These are phyloP conservation scores for Pseudocercospora fuligena DNA, from an alignment of 2,329 filamentous ascomycete genomes.

Conservation along the genomic window DNA sequence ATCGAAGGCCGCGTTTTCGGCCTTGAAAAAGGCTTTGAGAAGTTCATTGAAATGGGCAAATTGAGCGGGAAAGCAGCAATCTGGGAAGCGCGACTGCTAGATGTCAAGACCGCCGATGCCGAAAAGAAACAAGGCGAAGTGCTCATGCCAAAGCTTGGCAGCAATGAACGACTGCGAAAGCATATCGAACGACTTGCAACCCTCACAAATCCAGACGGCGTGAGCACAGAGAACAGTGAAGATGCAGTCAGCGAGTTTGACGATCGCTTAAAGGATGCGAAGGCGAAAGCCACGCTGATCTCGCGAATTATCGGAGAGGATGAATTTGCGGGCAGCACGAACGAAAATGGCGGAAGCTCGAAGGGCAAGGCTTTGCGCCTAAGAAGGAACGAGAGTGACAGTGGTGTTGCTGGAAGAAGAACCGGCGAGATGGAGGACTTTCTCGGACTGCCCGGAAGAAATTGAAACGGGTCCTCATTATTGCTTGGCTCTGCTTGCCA, in stretches of 20 bases:
- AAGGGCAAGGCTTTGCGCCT: conserved; percentile 28
- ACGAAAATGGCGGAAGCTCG: conserved; percentile 6
- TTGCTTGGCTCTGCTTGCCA: neutral
- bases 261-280: conserved; percentile 80
- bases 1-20: conserved; percentile 90
- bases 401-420: conserved; percentile 29
- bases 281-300: conserved; percentile 83
- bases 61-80: conserved; percentile 78
- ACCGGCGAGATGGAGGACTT: conserved; percentile 48
- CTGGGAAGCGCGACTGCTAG: conserved; percentile 74
- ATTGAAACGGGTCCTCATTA: neutral
- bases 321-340: conserved; percentile 13
- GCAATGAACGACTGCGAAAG: conserved; percentile 71
- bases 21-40: conserved; percentile 90
- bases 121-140: neutral
- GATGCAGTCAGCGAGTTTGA: conserved; percentile 91
- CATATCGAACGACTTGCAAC: conserved; percentile 77
- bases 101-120: neutral
- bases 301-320: conserved; percentile 68
- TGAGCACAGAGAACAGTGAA: conserved; percentile 82
- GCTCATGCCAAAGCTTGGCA: conserved; percentile 18
- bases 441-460: conserved; percentile 30
- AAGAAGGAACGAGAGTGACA: conserved; percentile 28
- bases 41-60: conserved; percentile 79
- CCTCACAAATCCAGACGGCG: conserved; percentile 75